Evolutionary conservation across 2,329 filamentous ascomycete genomes (phyloP).

Genomic region (Penicillium sp.): DNA sequence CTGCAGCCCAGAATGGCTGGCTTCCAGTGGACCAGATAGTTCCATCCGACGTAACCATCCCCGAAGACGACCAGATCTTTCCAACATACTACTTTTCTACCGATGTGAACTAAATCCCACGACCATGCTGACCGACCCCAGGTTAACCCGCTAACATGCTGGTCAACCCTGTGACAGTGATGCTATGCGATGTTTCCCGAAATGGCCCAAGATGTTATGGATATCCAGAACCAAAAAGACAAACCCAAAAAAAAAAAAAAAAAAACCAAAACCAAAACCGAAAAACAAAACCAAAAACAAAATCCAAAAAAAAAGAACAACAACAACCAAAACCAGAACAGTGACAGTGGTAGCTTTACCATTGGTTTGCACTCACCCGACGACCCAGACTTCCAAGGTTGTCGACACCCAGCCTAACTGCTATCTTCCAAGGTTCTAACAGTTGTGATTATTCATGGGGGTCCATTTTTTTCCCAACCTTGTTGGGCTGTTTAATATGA

Average conservation of each 20-base stretch:
- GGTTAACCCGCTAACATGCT: neutral
- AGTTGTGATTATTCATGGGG: neutral
- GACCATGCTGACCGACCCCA: neutral
- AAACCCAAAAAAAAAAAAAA: neutral
- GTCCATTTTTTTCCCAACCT: slow-evolving; percentile 3
- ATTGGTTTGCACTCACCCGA: neutral
- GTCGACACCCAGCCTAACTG: neutral
- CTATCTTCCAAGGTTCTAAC: neutral
- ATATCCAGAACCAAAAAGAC: neutral
- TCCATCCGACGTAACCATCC: slow-evolving; percentile 31
- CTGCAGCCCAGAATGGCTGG: slow-evolving; percentile 11
- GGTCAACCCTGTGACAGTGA: neutral
- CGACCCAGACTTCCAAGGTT: neutral
- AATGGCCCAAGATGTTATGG: neutral
- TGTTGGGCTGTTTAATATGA: slow-evolving; percentile 2
- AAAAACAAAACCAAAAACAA: no score
- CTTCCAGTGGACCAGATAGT: slow-evolving; percentile 10
- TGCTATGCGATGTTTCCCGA: neutral
- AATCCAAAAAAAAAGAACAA: no score
- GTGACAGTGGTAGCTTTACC: neutral
- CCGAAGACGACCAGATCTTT: slow-evolving; percentile 30
- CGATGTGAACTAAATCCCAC: slow-evolving; percentile 16
- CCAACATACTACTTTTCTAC: slow-evolving; percentile 27
- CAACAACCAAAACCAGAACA: neutral
- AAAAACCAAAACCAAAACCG: no score